These are phyloP conservation scores for Aspergillus sp. DNA, from an alignment of 2,329 filamentous ascomycete species.

Conservation along the genomic window DNA sequence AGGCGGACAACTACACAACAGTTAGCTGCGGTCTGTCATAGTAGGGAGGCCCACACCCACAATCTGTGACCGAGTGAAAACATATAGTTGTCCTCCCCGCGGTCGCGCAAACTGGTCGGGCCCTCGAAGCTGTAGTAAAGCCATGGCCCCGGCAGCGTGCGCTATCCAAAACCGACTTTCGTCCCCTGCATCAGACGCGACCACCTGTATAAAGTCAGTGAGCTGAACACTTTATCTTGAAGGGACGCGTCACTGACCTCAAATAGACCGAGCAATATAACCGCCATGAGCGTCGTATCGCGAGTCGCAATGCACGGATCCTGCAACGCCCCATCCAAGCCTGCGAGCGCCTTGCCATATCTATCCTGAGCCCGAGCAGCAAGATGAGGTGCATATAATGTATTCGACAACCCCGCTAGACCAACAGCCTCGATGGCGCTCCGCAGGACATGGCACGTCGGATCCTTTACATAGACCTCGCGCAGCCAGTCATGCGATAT, in stretches of 20 bases:
- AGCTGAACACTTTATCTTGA: no score
- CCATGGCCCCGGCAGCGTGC: not conserved
- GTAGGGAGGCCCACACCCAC: not conserved
- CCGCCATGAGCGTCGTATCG: not conserved
- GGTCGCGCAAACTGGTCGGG: not conserved
- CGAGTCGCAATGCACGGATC: not conserved
- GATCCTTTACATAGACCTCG: not conserved
- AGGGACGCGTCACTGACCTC: not conserved
- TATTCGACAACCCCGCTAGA: not conserved
- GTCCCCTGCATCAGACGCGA: not conserved
- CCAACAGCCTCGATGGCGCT: not conserved
- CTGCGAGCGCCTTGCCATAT: not conserved
- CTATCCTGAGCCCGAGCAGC: not conserved
- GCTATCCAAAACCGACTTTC: not conserved
- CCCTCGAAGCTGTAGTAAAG: not conserved
- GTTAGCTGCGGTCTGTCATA: not conserved
- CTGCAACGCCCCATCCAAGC: not conserved
- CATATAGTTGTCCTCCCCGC: not conserved
- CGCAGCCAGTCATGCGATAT: not conserved
- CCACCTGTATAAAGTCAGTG: not conserved
- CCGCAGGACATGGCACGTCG: not conserved
- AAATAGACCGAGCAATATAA: not conserved
- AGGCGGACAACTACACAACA: not conserved
- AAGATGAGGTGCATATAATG: not conserved
- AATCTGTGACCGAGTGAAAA: not conserved